Evolutionary conservation across 2,329 filamentous ascomycete species (phyloP), one percentile per base, ranked within the genome.

Genomic region (Didymella exigua): DNA sequence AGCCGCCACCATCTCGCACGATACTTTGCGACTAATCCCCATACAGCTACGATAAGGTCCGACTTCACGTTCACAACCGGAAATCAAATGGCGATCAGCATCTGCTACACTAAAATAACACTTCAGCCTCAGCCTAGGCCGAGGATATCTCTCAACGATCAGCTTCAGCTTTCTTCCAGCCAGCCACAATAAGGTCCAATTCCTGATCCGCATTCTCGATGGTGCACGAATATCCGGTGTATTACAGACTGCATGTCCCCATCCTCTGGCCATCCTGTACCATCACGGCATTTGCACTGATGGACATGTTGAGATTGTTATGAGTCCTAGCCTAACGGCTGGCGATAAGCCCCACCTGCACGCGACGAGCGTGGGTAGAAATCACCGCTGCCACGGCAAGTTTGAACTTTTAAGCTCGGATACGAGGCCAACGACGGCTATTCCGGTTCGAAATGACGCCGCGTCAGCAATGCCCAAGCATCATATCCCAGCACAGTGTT

Each of bases 291-390:
- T 16, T 16, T 42, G 18, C 16, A 13, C 14, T 23, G 34, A 19
- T 41, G 8, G 31, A 43, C 26, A 36, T 19, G 19, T 29, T 40
- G n/a, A 2, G 14, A 19, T 0, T 14, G 14, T 5, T 29, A 16
- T 36, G 4, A 13, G 23, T 8, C 13, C 8, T 27, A 21, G 30
- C 31, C 16, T 19, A 30, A 30, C 38, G 24, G 31, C 21, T 51
- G 16, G 26, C 24, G 38, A 49, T 49, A 43, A 43, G 23, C 38
- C 37, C 16, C 47, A 49, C 38, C 9, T 21, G 27, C 46, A 34
- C n/a, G 8, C 19, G 10, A 43, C 14, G 23, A 13, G 24, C 23
- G 16, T 33, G 40, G 5, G 29, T 29, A 31, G 31, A 51, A 24
- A 18, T 5, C 29, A n/a, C 26, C 24, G 40, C 31, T 38, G 31